Base-by-base conservation (phyloP, 2,329 filamentous ascomycete species). In the Beauveria medogensis region DNA sequence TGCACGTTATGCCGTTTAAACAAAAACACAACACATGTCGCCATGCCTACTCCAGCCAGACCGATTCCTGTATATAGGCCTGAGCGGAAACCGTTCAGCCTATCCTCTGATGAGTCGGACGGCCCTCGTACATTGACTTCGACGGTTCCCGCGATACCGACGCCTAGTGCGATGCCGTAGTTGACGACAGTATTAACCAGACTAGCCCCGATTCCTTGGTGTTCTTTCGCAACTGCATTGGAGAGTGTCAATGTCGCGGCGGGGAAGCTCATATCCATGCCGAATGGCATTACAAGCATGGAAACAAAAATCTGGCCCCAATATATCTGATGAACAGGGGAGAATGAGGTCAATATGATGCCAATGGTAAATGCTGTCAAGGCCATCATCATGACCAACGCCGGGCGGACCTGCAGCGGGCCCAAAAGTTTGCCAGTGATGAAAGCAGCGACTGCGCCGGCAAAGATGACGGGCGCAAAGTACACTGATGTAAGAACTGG, bases 191-290 rank as follows among this genome's bases (percentile, higher is more conserved):
- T 88, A 61, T 80, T 84, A 37, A 88, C 82, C 6, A 89, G 69
- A 20, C 78, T 82, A 10, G 75, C 77, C 0, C 72, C 78, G 12
- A 80, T 74, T 4, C 78, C 78, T 65, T 80, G 77, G 60, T 82
- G 73, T 47, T 76, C 71, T 59, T 72, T 74, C 14, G 73, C 68
- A 0, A 81, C 75, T 1, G 74, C 73, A 64, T 87, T 80, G 34
- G 79, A 82, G 9, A 89, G 73, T 34, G 88, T 78, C 14, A 88
- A 68, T 0, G 80, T 86, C 0, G 82, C 83, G 0, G 84, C 81
- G 0, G 86, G 86, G 65, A 87, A 87, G 2, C 78, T 82, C 78
- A 88, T 87, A 68, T 89, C 85, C 80, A 88, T 85, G 2, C 84
- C 84, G 66, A 80, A 85, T 0, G 83, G 80, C 71, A 82, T 83